Evolutionary conservation across 2,329 filamentous ascomycete genomes (phyloP).

Genomic region (Aspergillus novoparasiticus): DNA sequence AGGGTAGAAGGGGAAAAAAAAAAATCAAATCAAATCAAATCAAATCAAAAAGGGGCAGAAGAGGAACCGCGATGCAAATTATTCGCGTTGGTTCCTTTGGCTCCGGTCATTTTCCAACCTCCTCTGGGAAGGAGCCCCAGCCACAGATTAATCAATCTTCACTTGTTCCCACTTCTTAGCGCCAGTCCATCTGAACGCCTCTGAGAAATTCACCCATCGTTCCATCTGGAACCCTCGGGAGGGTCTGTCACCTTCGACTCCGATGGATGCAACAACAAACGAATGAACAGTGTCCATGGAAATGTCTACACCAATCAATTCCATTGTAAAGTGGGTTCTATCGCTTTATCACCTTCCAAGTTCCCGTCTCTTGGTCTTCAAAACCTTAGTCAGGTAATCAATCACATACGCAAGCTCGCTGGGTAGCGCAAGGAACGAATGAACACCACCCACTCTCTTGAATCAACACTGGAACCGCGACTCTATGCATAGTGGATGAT

Average conservation of each 20-base stretch:
- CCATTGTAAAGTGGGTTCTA: slow-evolving; percentile 3
- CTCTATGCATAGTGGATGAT: background rate
- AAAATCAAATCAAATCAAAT: too few relatives aligned
- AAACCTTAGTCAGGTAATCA: slow-evolving; percentile 1
- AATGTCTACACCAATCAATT: slow-evolving; percentile 5
- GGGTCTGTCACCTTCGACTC: slow-evolving; percentile 1
- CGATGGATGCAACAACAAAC: background rate
- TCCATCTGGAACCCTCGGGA: background rate
- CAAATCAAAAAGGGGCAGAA: background rate
- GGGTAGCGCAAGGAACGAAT: background rate
- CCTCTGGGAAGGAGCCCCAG: background rate
- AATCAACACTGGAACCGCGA: background rate
- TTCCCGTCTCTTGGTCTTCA: slow-evolving; percentile 9
- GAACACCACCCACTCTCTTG: background rate
- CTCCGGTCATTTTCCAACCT: background rate
- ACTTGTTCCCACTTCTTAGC: slow-evolving; percentile 4
- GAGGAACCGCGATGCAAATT: background rate
- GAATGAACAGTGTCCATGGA: background rate
- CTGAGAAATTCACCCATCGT: background rate
- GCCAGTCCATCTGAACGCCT: slow-evolving; percentile 1
- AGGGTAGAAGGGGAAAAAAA: background rate
- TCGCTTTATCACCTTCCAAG: slow-evolving; percentile 4
- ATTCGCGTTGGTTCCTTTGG: slow-evolving; percentile 1
- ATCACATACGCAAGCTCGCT: slow-evolving; percentile 7
- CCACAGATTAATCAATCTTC: slow-evolving; percentile 17